Conservation (phyloP, 2,329 filamentous ascomycete species). For the Gaeumannomyces sp. region DNA sequence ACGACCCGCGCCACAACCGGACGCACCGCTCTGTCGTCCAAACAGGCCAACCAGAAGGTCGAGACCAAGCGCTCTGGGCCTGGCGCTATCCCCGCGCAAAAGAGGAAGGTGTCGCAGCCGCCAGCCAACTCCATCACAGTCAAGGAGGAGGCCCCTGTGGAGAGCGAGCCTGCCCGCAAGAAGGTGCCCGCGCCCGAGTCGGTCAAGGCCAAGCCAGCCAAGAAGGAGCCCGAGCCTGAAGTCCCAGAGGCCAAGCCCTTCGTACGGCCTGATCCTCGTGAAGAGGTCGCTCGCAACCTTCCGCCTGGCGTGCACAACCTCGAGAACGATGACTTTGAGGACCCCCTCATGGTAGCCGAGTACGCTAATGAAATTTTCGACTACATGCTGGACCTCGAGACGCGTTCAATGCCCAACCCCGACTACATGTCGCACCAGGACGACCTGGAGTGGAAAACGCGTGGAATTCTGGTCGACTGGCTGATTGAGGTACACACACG, state of each 20-base stretch:
- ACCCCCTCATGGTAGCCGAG: constrained; percentile 96
- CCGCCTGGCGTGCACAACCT: constrained; percentile 52
- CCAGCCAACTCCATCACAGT: constrained; percentile 40
- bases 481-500: constrained; percentile 96
- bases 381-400: constrained; percentile 84
- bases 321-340: constrained; percentile 81
- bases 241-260: constrained; percentile 23
- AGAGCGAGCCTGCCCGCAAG: constrained; percentile 64
- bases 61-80: constrained; percentile 68
- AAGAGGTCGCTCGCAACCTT: neutral
- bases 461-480: constrained; percentile 96
- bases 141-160: constrained; percentile 53
- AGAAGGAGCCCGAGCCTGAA: constrained; percentile 26
- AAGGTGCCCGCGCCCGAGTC: constrained; percentile 39
- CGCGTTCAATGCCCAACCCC: constrained; percentile 73
- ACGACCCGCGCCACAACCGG: constrained; percentile 32
- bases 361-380: constrained; percentile 98
- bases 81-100: constrained; percentile 57
- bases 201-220: constrained; percentile 30
- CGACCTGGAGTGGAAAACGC: constrained; percentile 97
- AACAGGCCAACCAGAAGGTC: constrained; percentile 49
- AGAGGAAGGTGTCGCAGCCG: constrained; percentile 52
- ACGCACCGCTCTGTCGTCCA: constrained; percentile 43
- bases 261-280: neutral
- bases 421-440: constrained; percentile 94